Percentiles rank a stretch among this genome's conserved stretches.
These are phyloP conservation scores for Ophiostoma sp. DNA, from an alignment of 2,329 filamentous ascomycete genomes.

Conservation along the genomic window DNA sequence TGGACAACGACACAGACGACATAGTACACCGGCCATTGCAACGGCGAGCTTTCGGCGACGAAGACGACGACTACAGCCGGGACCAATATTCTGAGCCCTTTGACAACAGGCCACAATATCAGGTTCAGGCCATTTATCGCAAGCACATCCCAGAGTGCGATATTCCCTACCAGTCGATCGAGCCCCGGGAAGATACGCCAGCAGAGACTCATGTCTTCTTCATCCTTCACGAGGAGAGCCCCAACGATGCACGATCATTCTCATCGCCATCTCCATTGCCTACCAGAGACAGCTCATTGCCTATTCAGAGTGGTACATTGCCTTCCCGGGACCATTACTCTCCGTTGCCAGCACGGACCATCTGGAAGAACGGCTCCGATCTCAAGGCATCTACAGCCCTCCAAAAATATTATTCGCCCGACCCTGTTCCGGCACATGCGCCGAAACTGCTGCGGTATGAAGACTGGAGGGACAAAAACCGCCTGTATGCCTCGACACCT, in stretches of 20 bases:
- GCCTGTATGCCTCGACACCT: neutral
- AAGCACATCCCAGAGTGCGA: conserved; percentile 18
- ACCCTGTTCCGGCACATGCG: neutral
- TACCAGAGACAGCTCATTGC: neutral
- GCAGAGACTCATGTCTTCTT: conserved; percentile 18
- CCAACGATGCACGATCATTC: neutral
- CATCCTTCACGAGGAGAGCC: conserved; percentile 20
- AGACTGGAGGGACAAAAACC: conserved; percentile 5
- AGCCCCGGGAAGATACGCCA: conserved; percentile 13
- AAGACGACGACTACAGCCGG: neutral
- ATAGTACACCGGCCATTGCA: neutral
- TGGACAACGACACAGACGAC: conserved; percentile 1
- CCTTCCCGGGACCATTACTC: neutral
- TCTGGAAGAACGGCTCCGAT: conserved; percentile 26
- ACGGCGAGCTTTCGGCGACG: neutral
- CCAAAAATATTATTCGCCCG: neutral
- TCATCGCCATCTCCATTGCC: conserved; percentile 12
- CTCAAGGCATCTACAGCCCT: conserved; percentile 12
- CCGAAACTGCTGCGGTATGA: conserved; percentile 5
- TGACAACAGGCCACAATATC: neutral
- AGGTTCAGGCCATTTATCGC: neutral
- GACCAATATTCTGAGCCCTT: neutral
- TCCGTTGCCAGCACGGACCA: neutral
- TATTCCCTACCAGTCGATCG: conserved; percentile 25
- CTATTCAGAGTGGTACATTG: neutral